Percentiles rank a stretch among this genome's conserved stretches.
Conservation (phyloP, 2,329 filamentous ascomycete genomes). For the Tolypocladium cylindrosporum region DNA sequence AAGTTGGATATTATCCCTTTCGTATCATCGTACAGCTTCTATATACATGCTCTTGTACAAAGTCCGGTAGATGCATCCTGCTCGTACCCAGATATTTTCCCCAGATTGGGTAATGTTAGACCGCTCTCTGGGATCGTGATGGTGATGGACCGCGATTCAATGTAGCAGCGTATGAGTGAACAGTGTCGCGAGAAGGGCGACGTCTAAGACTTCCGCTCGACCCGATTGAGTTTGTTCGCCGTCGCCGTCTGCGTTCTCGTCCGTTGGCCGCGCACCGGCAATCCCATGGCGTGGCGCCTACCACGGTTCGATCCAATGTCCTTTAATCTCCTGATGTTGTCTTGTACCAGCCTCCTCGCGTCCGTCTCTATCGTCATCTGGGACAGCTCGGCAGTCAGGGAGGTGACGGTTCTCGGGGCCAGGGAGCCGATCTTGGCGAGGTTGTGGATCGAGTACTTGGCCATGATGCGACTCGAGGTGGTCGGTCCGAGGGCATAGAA, state of each 20-base stretch:
- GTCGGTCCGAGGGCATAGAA: conserved; percentile 80
- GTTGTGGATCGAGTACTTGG: conserved; percentile 81
- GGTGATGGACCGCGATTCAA: neutral
- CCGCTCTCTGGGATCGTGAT: neutral
- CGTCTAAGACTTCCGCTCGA: conserved; percentile 28
- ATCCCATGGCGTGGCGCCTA: conserved; percentile 79
- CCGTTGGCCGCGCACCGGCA: conserved; percentile 84
- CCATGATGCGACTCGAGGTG: conserved; percentile 65
- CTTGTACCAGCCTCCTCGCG: conserved; percentile 62
- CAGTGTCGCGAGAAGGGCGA: neutral
- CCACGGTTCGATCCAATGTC: conserved; percentile 89
- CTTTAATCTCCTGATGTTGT: conserved; percentile 77
- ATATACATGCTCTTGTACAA: conserved; percentile 21
- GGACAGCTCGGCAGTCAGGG: conserved; percentile 75
- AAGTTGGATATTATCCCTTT: conserved; percentile 5
- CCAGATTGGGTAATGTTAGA: neutral
- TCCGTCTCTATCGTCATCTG: conserved; percentile 94
- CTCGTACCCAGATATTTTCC: neutral
- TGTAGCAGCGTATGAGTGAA: neutral
- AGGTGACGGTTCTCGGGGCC: conserved; percentile 65
- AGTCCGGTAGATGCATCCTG: neutral
- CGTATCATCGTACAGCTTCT: conserved; percentile 16
- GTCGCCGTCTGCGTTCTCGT: conserved; percentile 66
- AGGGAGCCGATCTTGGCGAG: conserved; percentile 69
- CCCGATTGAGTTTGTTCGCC: conserved; percentile 50